These are phyloP conservation scores for Calonectria honghensis DNA, from an alignment of 2,329 filamentous ascomycete species.

Conservation along the genomic window DNA sequence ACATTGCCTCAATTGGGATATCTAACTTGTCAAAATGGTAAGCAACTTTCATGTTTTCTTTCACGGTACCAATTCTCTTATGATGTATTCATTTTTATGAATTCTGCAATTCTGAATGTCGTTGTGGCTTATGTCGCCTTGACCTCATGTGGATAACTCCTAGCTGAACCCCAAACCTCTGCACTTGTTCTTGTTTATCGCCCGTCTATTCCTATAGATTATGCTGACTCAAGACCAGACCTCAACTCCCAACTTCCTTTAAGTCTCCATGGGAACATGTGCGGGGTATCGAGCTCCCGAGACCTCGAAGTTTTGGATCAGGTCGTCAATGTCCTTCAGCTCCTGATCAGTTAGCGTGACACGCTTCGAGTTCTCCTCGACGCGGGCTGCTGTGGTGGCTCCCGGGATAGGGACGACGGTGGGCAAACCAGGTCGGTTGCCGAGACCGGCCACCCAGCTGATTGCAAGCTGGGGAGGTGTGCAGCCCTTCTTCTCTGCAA, in stretches of 20 bases:
- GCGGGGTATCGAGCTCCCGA: conserved; percentile 70
- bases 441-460: conserved; percentile 75
- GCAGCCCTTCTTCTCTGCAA: conserved; percentile 76
- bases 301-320: conserved; percentile 69
- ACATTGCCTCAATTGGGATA: neutral
- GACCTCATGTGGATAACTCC: conserved; percentile 59
- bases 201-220: conserved; percentile 41
- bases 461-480: conserved; percentile 81
- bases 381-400: conserved; percentile 72
- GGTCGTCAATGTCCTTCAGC: conserved; percentile 68
- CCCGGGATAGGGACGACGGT: conserved; percentile 80
- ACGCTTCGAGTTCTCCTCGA: conserved; percentile 76
- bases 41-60: conserved; percentile 28
- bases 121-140: conserved; percentile 40
- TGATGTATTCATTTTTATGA: conserved; percentile 65
- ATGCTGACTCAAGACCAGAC: conserved; percentile 14
- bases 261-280: conserved; percentile 61
- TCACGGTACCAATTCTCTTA: conserved; percentile 41
- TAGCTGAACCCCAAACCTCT: conserved; percentile 49
- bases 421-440: conserved; percentile 70
- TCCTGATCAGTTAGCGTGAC: conserved; percentile 71
- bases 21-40: conserved; percentile 36
- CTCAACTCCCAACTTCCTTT: conserved; percentile 30
- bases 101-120: conserved; percentile 71
- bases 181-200: conserved; percentile 27